These are phyloP conservation scores for Physaria fendleri DNA, from an alignment of 345 rosid genomes.

Conservation along the genomic window DNA sequence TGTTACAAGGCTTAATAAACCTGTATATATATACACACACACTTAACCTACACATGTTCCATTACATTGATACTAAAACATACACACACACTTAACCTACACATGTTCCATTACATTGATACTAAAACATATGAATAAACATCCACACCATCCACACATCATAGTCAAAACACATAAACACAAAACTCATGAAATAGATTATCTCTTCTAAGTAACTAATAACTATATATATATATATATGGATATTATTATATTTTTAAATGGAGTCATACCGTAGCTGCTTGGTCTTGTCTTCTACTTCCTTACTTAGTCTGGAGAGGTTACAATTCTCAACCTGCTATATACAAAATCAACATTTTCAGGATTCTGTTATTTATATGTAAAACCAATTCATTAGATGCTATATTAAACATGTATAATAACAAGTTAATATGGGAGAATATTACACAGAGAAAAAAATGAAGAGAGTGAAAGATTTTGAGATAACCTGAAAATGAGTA, in stretches of 20 bases:
- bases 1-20: too few species aligned
- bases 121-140: not conserved
- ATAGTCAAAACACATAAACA: not conserved
- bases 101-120: not conserved
- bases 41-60: too few species aligned
- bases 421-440: not conserved
- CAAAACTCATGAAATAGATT: not conserved
- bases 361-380: slow-evolving; percentile 2
- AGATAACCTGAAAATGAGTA: slow-evolving; percentile 61
- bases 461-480: not conserved
- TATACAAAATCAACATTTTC: slow-evolving; percentile 5
- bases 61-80: too few species aligned
- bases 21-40: too few species aligned
- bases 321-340: slow-evolving; percentile 55
- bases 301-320: slow-evolving; percentile 51
- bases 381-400: not conserved
- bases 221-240: too few species aligned
- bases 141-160: not conserved
- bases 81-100: too few species aligned
- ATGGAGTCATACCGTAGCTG: slow-evolving; percentile 36
- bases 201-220: too few species aligned
- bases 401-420: not conserved
- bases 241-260: too few species aligned
- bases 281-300: slow-evolving; percentile 61
- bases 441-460: not conserved